Evolutionary conservation across 495 filamentous ascomycete species (phyloP).

Genomic region (Aspergillus saccharolyticus): DNA sequence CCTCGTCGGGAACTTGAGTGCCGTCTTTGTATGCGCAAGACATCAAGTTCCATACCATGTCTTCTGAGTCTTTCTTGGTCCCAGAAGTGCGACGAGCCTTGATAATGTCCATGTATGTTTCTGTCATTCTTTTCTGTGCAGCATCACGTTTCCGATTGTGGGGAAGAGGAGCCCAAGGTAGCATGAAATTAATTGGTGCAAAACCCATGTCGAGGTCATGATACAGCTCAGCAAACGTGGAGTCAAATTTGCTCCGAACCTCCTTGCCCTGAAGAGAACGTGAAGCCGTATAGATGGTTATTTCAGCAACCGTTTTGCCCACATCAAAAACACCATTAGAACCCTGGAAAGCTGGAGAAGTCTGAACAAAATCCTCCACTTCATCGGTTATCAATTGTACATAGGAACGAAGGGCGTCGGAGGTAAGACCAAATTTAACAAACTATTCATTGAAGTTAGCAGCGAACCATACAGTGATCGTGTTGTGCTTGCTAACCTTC

Average conservation of each 20-base stretch:
- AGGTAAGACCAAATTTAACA: constrained; percentile 60
- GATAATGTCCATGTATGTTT: constrained; percentile 58
- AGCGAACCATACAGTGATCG: not conserved
- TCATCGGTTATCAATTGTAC: constrained; percentile 53
- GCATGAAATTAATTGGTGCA: constrained; percentile 61
- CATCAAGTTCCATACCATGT: constrained; percentile 70
- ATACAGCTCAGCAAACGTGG: constrained; percentile 58
- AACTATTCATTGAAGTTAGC: constrained; percentile 37
- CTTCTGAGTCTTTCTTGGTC: constrained; percentile 49
- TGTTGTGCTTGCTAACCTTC: constrained; percentile 38
- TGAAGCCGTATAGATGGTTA: constrained; percentile 64
- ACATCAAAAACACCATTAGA: constrained; percentile 48
- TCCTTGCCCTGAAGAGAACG: constrained; percentile 61
- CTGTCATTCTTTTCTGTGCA: constrained; percentile 53
- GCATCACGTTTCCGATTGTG: constrained; percentile 57
- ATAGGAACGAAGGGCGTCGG: constrained; percentile 58
- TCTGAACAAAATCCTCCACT: constrained; percentile 47
- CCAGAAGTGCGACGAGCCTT: constrained; percentile 44
- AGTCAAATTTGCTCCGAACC: constrained; percentile 57
- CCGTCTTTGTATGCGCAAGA: constrained; percentile 59
- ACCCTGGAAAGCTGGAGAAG: constrained; percentile 41
- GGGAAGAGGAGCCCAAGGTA: constrained; percentile 58
- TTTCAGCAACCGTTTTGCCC: constrained; percentile 51
- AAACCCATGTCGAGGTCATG: constrained; percentile 65
- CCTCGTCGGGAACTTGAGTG: constrained; percentile 53